These are phyloP conservation scores for Thielaviopsis punctulata DNA, from an alignment of 2,329 filamentous ascomycete genomes.

Conservation along the genomic window DNA sequence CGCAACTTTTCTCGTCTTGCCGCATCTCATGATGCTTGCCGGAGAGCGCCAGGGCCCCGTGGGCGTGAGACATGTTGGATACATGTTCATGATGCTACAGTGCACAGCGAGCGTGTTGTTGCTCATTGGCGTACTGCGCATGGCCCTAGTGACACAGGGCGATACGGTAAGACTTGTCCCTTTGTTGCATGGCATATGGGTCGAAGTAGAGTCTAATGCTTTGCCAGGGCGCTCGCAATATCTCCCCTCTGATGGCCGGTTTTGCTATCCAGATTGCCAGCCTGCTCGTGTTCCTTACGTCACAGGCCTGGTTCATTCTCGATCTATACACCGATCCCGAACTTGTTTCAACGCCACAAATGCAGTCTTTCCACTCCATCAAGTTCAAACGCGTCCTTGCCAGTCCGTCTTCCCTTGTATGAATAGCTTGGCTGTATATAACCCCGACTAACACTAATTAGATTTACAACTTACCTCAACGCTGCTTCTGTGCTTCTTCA, in stretches of 20 bases:
- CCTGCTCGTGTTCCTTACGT: conserved; percentile 23
- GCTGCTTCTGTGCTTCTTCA: conserved; percentile 25
- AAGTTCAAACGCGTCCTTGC: conserved; percentile 28
- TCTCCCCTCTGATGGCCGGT: conserved; percentile 26
- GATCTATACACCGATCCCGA: conserved; percentile 21
- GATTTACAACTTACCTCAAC: conserved; percentile 22
- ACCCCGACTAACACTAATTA: conserved; percentile 13
- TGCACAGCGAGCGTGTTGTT: conserved; percentile 22
- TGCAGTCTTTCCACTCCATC: conserved; percentile 24
- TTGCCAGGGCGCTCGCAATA: conserved; percentile 19
- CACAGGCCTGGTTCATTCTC: conserved; percentile 25
- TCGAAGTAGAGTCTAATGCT: neutral
- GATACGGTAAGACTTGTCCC: conserved; percentile 22
- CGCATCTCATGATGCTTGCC: conserved; percentile 30
- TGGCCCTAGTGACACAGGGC: conserved; percentile 20
- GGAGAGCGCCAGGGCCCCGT: conserved; percentile 25
- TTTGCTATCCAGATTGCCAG: conserved; percentile 27
- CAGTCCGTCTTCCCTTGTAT: conserved; percentile 20
- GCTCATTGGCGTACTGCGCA: conserved; percentile 25
- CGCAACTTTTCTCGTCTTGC: conserved; percentile 27
- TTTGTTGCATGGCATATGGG: neutral
- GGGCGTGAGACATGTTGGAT: conserved; percentile 20
- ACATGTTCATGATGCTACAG: conserved; percentile 21
- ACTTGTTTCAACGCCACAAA: conserved; percentile 22
- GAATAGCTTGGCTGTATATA: neutral